A percentile compares a stretch with the other conserved stretches of the same genome.
Conservation (phyloP, 164 flowering plant genomes). For the Tinospora cordifolia region DNA sequence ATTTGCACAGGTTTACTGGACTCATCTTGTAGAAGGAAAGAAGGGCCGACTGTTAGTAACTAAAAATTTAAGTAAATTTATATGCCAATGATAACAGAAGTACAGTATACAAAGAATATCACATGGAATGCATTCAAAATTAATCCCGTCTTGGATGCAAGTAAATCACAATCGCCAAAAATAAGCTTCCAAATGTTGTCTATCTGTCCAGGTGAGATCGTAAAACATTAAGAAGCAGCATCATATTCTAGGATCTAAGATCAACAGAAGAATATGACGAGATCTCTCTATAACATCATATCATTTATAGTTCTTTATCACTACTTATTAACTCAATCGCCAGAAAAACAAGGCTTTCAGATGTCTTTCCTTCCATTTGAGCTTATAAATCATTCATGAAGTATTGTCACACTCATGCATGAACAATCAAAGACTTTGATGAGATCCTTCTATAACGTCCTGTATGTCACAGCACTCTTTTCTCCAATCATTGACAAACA, state of each 20-base stretch:
- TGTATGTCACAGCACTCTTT: not conserved
- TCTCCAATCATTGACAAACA: conserved; percentile 7
- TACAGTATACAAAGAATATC: conserved; percentile 12
- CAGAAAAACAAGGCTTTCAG: not conserved
- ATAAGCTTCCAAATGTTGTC: too few relatives aligned
- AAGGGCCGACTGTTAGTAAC: not conserved
- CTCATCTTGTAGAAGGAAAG: not conserved
- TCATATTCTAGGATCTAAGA: not conserved
- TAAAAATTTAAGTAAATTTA: conserved; percentile 6
- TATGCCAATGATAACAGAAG: conserved; percentile 5
- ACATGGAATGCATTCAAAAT: not conserved
- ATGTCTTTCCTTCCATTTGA: not conserved
- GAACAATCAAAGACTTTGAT: not conserved
- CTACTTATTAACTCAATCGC: too few relatives aligned
- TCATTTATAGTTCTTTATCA: too few relatives aligned
- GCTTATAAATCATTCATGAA: not conserved
- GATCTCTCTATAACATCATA: too few relatives aligned
- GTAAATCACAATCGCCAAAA: not conserved
- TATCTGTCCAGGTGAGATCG: conserved; percentile 1
- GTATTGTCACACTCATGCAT: not conserved
- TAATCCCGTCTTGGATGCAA: not conserved
- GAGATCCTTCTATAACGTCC: not conserved
- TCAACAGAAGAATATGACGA: not conserved
- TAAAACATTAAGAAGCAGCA: not conserved
- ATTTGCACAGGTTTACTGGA: not conserved